Evolutionary conservation across 768 basidiomycete species (phyloP).

Genomic region (Russula olivacea): DNA sequence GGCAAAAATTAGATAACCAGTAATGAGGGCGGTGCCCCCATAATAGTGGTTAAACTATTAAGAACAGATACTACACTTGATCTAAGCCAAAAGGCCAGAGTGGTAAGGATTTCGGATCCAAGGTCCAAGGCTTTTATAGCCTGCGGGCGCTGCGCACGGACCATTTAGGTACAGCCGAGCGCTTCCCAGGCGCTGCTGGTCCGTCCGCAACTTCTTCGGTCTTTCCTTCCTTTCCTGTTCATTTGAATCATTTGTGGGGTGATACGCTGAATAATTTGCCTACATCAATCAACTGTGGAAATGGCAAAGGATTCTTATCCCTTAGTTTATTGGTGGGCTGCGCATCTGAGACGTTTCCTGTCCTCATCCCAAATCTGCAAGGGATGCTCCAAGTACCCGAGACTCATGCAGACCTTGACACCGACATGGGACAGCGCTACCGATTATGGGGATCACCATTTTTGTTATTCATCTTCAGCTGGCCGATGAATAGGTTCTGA

Average conservation of each 20-base stretch:
- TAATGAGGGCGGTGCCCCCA: slow-evolving; percentile 33
- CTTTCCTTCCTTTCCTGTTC: too few species aligned
- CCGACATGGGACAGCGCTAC: neutral
- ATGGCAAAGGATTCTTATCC: neutral
- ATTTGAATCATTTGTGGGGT: too few species aligned
- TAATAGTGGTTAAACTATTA: slow-evolving; percentile 60
- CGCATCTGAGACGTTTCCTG: too few species aligned
- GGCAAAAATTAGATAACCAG: slow-evolving; percentile 34
- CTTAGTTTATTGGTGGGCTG: neutral
- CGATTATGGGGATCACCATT: neutral
- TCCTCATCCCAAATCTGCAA: neutral
- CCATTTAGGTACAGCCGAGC: slow-evolving; percentile 4
- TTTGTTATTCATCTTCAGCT: neutral
- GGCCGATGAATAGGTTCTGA: too few species aligned
- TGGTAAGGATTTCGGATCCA: slow-evolving; percentile 44
- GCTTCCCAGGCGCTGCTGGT: neutral
- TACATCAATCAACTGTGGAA: neutral
- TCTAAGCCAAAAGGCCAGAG: slow-evolving; percentile 96
- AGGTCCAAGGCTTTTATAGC: slow-evolving; percentile 9
- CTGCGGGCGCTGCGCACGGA: slow-evolving; percentile 17
- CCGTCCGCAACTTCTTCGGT: too few species aligned
- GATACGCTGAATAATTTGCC: too few species aligned
- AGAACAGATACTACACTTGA: slow-evolving; percentile 98
- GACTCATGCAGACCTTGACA: neutral
- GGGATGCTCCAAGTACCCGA: neutral